These are phyloP conservation scores for Breynia disticha DNA, from an alignment of 441 rosid species.

Conservation along the genomic window DNA sequence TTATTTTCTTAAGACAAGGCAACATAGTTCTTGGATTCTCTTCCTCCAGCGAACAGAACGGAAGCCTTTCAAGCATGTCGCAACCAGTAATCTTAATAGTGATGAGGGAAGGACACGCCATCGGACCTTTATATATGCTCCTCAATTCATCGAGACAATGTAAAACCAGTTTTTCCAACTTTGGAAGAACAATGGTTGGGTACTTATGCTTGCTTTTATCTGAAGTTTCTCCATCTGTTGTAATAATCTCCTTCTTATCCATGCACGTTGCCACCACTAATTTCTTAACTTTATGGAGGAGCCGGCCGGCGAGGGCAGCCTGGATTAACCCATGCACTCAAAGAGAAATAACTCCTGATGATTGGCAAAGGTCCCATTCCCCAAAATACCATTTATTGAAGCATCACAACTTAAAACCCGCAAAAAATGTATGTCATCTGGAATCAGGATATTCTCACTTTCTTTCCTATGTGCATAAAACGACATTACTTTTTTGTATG, in stretches of 20 bases:
- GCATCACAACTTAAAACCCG: neutral
- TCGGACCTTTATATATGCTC: slow-evolving; percentile 6
- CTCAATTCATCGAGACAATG: neutral
- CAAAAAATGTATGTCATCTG: neutral
- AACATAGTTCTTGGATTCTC: neutral
- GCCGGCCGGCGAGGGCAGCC: neutral
- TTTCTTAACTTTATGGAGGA: neutral
- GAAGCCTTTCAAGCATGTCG: slow-evolving; percentile 12
- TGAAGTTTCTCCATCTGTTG: neutral
- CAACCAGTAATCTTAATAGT: fast-evolving
- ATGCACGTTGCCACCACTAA: neutral
- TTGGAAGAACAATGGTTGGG: neutral
- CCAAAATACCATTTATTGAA: neutral
- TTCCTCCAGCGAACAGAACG: neutral
- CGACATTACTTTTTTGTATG: no score
- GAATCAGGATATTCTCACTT: no score
- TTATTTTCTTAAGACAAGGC: no score
- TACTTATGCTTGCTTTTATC: neutral
- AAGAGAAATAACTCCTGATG: neutral
- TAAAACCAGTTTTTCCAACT: neutral
- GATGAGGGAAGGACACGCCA: slow-evolving; percentile 4
- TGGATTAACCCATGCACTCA: neutral
- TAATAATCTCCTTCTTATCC: neutral
- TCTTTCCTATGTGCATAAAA: no score
- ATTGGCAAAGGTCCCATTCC: neutral